Evolutionary conservation across 805 yeast genomes (phyloP).

Genomic region (Candida pini): DNA sequence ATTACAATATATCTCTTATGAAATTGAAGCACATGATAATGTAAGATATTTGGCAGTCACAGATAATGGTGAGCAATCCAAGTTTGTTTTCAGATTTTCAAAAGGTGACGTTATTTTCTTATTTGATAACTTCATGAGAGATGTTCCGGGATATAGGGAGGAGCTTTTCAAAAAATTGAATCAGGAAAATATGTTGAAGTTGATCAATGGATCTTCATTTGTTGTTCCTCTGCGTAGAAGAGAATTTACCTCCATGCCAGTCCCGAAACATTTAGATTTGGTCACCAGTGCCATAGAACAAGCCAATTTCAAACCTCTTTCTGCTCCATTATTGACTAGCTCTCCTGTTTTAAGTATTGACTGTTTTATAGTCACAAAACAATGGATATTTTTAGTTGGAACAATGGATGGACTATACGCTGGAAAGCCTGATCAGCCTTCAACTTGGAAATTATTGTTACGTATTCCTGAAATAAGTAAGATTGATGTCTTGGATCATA

Average conservation of each 20-base stretch:
- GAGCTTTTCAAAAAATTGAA: constrained; percentile 18
- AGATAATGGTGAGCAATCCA: constrained; percentile 20
- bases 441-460: constrained; percentile 56
- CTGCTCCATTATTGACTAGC: constrained; percentile 10
- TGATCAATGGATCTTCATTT: constrained; percentile 20
- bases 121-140: constrained; percentile 20
- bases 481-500: constrained; percentile 53
- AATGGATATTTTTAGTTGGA: constrained; percentile 50
- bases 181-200: constrained; percentile 14
- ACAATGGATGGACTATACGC: constrained; percentile 59
- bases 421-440: constrained; percentile 33
- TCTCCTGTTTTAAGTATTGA: constrained; percentile 12
- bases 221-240: constrained; percentile 2
- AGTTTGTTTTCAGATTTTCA: constrained; percentile 13
- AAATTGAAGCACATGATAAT: constrained; percentile 10
- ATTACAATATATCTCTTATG: constrained; percentile 20
- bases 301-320: constrained; percentile 11
- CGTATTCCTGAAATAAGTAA: constrained; percentile 48
- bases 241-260: constrained; percentile 1
- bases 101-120: constrained; percentile 19
- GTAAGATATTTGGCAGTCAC: constrained; percentile 16
- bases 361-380: constrained; percentile 40
- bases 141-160: constrained; percentile 12
- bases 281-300: constrained; percentile 6
- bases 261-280: constrained; percentile 11